Evolutionary conservation across 2,329 filamentous ascomycete genomes (phyloP).

Genomic region (Epichloe uncinata): DNA sequence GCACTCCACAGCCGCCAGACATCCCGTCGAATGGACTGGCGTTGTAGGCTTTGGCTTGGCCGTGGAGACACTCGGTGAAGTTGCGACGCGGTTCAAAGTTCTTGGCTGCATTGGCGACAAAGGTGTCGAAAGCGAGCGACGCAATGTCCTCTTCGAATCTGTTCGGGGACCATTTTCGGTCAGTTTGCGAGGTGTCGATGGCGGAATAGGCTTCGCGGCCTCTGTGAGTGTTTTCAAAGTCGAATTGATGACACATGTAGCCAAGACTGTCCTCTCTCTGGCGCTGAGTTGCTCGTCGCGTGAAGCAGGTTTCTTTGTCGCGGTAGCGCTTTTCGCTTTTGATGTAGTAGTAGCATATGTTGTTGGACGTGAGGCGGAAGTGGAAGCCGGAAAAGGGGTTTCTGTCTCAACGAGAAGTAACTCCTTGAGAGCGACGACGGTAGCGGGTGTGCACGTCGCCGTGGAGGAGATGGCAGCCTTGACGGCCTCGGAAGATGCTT

Average conservation of each 20-base stretch:
- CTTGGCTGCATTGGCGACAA: conserved; percentile 49
- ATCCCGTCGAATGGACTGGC: conserved; percentile 26
- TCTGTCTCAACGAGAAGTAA: conserved; percentile 26
- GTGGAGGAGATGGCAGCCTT: conserved; percentile 40
- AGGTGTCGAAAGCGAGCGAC: conserved; percentile 43
- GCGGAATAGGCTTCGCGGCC: conserved; percentile 38
- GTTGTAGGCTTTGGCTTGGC: conserved; percentile 19
- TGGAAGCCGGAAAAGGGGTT: conserved; percentile 12
- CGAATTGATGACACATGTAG: conserved; percentile 60
- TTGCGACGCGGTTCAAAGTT: conserved; percentile 45
- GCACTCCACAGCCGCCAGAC: conserved; percentile 52
- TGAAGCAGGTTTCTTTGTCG: conserved; percentile 9
- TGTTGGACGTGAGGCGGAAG: conserved; percentile 14
- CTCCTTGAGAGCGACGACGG: conserved; percentile 34
- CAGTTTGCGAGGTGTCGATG: conserved; percentile 19
- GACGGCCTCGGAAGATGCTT: conserved; percentile 33
- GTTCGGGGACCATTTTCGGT: conserved; percentile 22
- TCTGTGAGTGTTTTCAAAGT: conserved; percentile 57
- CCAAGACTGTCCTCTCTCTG: conserved; percentile 50
- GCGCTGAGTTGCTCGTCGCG: conserved; percentile 17
- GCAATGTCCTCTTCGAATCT: conserved; percentile 27
- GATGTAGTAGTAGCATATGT: conserved; percentile 14
- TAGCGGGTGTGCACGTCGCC: conserved; percentile 38
- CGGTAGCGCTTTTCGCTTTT: conserved; percentile 12
- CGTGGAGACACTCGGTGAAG: conserved; percentile 30